These are phyloP conservation scores for Hippophae rhamnoides DNA, from an alignment of 306 rosid genomes.

Conservation along the genomic window DNA sequence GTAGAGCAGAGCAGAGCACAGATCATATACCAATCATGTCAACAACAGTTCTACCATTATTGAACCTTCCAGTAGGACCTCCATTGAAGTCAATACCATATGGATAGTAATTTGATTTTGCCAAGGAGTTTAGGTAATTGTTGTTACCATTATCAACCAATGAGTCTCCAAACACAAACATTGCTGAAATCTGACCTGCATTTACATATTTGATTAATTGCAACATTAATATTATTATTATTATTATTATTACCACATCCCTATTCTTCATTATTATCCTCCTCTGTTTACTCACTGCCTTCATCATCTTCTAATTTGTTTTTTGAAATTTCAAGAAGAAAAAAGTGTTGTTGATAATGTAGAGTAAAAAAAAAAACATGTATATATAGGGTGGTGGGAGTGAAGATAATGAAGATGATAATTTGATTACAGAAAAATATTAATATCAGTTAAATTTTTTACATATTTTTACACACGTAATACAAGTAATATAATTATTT, in stretches of 20 bases:
- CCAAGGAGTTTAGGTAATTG: slow-evolving; percentile 40
- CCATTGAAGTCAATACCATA: slow-evolving; percentile 53
- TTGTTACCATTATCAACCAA: slow-evolving; percentile 82
- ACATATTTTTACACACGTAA: too few relatives aligned
- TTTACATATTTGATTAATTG: not conserved
- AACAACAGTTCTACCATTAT: slow-evolving; percentile 54
- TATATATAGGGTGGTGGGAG: too few relatives aligned
- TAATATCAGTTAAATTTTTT: too few relatives aligned
- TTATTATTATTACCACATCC: not conserved
- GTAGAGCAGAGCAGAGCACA: not conserved
- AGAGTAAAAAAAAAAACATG: too few relatives aligned
- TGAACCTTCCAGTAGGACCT: slow-evolving; percentile 78
- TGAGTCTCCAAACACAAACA: slow-evolving; percentile 85
- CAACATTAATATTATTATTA: not conserved
- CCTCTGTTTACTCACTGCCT: not conserved
- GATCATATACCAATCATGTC: slow-evolving; percentile 45
- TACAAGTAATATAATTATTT: too few relatives aligned
- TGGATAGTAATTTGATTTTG: slow-evolving; percentile 60
- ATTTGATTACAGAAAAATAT: too few relatives aligned
- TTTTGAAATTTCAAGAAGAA: too few relatives aligned
- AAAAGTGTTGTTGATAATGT: too few relatives aligned
- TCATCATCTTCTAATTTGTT: not conserved
- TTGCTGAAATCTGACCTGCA: slow-evolving; percentile 40
- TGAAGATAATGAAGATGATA: too few relatives aligned
- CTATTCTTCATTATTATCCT: not conserved